Percentiles rank a stretch among this genome's conserved stretches.
These are phyloP conservation scores for Lasiodiplodia sp. DNA, from an alignment of 2,329 filamentous ascomycete genomes.

Conservation along the genomic window DNA sequence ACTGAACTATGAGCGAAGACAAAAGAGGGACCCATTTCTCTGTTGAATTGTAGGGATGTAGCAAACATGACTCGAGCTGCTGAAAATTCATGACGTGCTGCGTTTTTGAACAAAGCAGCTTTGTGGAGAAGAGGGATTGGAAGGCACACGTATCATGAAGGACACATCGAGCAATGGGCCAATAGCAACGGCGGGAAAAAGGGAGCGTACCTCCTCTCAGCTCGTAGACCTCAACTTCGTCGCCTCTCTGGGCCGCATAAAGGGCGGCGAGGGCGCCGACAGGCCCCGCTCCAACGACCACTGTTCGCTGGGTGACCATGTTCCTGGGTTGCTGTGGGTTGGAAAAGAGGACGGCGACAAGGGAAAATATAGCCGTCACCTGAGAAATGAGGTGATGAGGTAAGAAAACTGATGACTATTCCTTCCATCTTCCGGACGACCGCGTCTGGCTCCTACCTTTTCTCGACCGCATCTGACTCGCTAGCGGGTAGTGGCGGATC, in stretches of 20 bases:
- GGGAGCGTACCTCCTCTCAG: slow-evolving; percentile 77
- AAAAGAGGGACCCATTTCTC: slow-evolving; percentile 4
- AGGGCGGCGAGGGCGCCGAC: slow-evolving; percentile 91
- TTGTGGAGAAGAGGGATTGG: neutral
- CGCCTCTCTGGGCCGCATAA: slow-evolving; percentile 87
- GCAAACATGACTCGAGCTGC: slow-evolving; percentile 17
- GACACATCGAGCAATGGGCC: neutral
- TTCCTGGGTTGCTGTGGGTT: neutral
- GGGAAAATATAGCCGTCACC: slow-evolving; percentile 22
- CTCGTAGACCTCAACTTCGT: slow-evolving; percentile 94
- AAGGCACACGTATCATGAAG: neutral
- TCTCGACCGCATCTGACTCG: neutral
- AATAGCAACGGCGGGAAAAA: neutral
- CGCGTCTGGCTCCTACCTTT: slow-evolving; percentile 6
- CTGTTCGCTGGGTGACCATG: slow-evolving; percentile 66
- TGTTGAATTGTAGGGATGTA: slow-evolving; percentile 1
- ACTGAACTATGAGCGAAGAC: neutral
- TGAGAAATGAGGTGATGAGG: slow-evolving; percentile 30
- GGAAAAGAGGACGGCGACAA: slow-evolving; percentile 12
- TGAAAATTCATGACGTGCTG: slow-evolving; percentile 26
- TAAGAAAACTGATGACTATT: slow-evolving; percentile 30
- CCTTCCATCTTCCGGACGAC: slow-evolving; percentile 21
- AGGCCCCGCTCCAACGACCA: slow-evolving; percentile 90
- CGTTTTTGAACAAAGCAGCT: neutral
- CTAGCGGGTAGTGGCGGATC: slow-evolving; percentile 20